Evolutionary conservation across 768 basidiomycete species (phyloP).

Genomic region (Chlorophyllum brunneum): DNA sequence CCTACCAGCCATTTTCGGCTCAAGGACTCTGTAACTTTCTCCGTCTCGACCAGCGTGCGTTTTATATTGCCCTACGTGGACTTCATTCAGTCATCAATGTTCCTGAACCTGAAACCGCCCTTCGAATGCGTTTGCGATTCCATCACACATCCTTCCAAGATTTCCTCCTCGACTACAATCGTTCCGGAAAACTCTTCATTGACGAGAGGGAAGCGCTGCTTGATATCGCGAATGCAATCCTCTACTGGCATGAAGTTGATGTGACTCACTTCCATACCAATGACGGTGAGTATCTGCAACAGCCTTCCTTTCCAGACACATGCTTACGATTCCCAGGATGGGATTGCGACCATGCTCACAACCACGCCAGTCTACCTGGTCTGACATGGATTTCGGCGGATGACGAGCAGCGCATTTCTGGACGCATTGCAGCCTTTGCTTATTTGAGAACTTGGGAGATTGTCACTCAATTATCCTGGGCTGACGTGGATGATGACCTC

Average conservation of each 20-base stretch:
- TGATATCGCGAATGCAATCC: neutral
- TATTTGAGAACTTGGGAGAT: neutral
- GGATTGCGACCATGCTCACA: neutral
- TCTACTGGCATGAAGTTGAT: neutral
- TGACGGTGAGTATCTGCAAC: neutral
- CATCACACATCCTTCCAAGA: slow-evolving; percentile 8
- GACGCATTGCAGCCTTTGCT: neutral
- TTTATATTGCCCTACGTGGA: neutral
- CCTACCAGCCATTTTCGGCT: neutral
- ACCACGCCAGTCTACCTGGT: neutral
- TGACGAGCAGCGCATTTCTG: neutral
- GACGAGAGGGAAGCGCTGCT: neutral
- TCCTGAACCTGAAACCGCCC: neutral
- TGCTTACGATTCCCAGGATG: neutral
- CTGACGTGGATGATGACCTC: neutral
- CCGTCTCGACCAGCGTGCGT: neutral
- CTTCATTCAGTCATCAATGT: neutral
- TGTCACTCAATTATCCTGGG: neutral
- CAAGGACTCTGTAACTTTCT: neutral
- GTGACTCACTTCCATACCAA: neutral
- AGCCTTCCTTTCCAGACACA: neutral
- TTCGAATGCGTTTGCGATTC: neutral
- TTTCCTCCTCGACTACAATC: neutral
- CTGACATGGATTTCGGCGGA: neutral
- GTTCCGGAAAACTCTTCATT: neutral